These are phyloP conservation scores for Ceratocystis cacaofunesta DNA, from an alignment of 2,329 filamentous ascomycete genomes.

Conservation along the genomic window DNA sequence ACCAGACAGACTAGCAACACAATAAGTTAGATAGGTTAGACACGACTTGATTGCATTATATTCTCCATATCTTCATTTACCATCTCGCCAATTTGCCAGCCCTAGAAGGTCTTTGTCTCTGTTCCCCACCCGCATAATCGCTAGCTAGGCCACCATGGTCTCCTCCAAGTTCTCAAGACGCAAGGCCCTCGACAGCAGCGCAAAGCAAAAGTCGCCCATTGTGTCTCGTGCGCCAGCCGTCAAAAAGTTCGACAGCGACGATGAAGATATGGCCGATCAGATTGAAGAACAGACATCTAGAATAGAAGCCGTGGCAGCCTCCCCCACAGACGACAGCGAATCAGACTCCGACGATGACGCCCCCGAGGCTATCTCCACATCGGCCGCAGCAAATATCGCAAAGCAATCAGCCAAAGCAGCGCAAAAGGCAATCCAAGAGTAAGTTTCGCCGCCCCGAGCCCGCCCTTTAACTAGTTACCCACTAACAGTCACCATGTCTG, in stretches of 20 bases:
- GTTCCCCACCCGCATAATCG: background rate
- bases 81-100: background rate
- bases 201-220: background rate
- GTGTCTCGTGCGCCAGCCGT: background rate
- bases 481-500: background rate
- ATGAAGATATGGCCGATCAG: slow-evolving; percentile 4
- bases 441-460: slow-evolving; percentile 20
- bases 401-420: slow-evolving; percentile 33
- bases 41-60: too few species aligned
- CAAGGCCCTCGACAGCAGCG: slow-evolving; percentile 8
- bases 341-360: slow-evolving; percentile 38
- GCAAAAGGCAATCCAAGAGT: slow-evolving; percentile 38
- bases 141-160: background rate
- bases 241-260: slow-evolving; percentile 16
- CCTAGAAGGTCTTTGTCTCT: background rate
- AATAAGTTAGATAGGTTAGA: too few species aligned
- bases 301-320: background rate
- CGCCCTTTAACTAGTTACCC: slow-evolving; percentile 11
- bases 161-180: slow-evolving; percentile 16
- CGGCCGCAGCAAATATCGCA: slow-evolving; percentile 32
- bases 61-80: too few species aligned
- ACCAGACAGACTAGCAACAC: background rate
- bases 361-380: slow-evolving; percentile 43
- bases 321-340: background rate
- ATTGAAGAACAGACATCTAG: background rate